These are phyloP conservation scores for Piper betle DNA, from an alignment of 164 flowering plant species.

Conservation along the genomic window DNA sequence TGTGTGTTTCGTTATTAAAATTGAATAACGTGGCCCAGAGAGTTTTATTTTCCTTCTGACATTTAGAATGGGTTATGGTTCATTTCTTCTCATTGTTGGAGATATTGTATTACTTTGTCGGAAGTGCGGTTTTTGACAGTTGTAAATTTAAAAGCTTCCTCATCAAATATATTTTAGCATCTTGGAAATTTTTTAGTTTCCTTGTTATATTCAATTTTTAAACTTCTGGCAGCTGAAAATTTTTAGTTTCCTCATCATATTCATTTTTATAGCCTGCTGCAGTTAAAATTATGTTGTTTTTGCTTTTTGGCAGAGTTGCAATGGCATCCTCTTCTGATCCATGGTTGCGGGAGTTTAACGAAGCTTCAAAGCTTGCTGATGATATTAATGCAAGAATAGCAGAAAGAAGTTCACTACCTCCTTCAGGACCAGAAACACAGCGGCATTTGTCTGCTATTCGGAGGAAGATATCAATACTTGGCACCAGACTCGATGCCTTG, in stretches of 20 bases:
- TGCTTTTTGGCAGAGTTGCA: conserved; percentile 11
- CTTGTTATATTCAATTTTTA: neutral
- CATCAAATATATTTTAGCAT: too few species aligned
- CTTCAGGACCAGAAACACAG: conserved; percentile 69
- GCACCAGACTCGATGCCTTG: conserved; percentile 75
- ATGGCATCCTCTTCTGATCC: conserved; percentile 73
- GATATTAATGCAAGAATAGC: conserved; percentile 72
- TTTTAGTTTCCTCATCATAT: neutral
- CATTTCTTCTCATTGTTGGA: too few species aligned
- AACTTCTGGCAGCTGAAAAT: neutral
- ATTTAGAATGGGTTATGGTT: too few species aligned
- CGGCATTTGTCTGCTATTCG: conserved; percentile 67
- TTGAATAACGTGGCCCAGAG: too few species aligned
- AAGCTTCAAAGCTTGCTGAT: conserved; percentile 72
- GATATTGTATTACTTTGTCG: too few species aligned
- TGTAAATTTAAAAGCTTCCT: neutral
- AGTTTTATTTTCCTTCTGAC: too few species aligned
- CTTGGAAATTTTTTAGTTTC: neutral
- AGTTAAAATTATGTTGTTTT: neutral
- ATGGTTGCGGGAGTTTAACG: conserved; percentile 76
- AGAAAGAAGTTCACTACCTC: conserved; percentile 41
- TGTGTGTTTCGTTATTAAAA: too few species aligned
- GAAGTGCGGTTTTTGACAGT: neutral
- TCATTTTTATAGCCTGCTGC: neutral
- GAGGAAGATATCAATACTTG: conserved; percentile 73